Evolutionary conservation across 2,329 filamentous ascomycete species (phyloP).

Genomic region (Hirsutella minnesotensis): DNA sequence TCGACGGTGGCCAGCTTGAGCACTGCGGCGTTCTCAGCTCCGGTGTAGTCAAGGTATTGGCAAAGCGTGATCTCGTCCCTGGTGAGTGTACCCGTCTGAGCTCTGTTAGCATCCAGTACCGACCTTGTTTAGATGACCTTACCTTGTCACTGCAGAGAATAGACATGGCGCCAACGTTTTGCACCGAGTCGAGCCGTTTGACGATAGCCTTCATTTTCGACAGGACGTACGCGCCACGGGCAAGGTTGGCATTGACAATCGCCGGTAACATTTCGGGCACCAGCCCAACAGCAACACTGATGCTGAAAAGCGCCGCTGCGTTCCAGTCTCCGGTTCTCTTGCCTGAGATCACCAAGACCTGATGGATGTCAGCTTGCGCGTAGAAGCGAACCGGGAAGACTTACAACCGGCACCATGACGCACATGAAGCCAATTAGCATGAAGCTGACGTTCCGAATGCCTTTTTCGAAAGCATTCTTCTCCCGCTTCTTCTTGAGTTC

Average conservation of each 20-base stretch:
- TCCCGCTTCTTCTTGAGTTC: constrained; percentile 12
- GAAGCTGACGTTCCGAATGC: constrained; percentile 16
- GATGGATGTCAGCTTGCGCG: not conserved
- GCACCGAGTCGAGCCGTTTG: constrained; percentile 18
- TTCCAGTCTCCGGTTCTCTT: constrained; percentile 14
- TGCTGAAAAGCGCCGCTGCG: constrained; percentile 14
- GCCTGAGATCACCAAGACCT: constrained; percentile 14
- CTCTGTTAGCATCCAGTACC: not conserved
- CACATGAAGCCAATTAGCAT: constrained; percentile 17
- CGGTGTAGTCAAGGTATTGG: constrained; percentile 10
- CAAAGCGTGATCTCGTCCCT: constrained; percentile 16
- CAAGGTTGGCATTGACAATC: constrained; percentile 17
- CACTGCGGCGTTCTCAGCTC: constrained; percentile 8
- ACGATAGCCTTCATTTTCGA: constrained; percentile 23
- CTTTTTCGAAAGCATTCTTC: constrained; percentile 15
- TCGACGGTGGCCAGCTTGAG: constrained; percentile 16
- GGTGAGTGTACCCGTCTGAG: constrained; percentile 15
- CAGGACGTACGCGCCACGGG: constrained; percentile 13
- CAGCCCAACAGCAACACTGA: constrained; percentile 17
- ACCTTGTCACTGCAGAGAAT: constrained; percentile 18
- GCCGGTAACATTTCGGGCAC: constrained; percentile 18
- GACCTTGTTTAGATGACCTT: not conserved
- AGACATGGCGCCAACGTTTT: constrained; percentile 17
- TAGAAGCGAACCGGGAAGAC: not conserved
- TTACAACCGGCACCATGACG: constrained; percentile 17